These are phyloP conservation scores for Penicillium sp. DNA, from an alignment of 2,329 filamentous ascomycete species.

Conservation along the genomic window DNA sequence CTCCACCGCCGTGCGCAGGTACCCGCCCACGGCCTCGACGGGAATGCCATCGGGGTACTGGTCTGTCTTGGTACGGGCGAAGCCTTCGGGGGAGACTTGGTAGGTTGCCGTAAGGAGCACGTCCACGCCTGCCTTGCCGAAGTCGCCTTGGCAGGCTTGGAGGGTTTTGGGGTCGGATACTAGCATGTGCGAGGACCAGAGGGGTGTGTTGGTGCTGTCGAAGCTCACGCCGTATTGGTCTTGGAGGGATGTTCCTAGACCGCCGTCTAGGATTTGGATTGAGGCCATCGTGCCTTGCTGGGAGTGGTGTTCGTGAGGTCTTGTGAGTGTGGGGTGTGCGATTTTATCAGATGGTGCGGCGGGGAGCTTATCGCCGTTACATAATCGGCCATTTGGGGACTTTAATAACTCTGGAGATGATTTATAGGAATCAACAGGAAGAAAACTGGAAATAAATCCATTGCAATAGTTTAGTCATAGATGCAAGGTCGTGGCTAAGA, in stretches of 20 bases:
- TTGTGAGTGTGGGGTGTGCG: conserved; percentile 4
- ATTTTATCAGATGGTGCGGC: background rate
- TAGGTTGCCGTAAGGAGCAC: conserved; percentile 68
- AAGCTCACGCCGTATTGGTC: conserved; percentile 57
- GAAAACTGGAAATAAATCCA: background rate
- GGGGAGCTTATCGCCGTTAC: background rate
- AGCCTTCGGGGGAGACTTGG: conserved; percentile 59
- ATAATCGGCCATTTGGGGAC: conserved; percentile 2
- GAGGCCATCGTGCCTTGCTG: conserved; percentile 30
- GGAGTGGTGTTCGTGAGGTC: background rate
- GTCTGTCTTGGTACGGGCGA: conserved; percentile 50
- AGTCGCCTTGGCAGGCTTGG: conserved; percentile 56
- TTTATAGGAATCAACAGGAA: background rate
- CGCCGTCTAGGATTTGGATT: conserved; percentile 60
- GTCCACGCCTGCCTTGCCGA: conserved; percentile 58
- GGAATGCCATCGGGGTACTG: conserved; percentile 48
- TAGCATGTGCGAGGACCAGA: conserved; percentile 69
- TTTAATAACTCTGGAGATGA: background rate
- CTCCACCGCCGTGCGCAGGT: conserved; percentile 41
- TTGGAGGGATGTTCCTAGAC: conserved; percentile 65
- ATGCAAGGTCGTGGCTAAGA: background rate
- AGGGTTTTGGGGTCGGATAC: conserved; percentile 54
- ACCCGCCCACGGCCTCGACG: conserved; percentile 39
- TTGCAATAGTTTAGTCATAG: no score
- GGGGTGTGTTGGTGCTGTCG: conserved; percentile 47